A percentile compares a stretch with the other conserved stretches of the same genome.
phyloP scores from a whole-genome alignment of 192 early-diverging fungal genomes.

The Gamsiella multidivaricata region DNA sequence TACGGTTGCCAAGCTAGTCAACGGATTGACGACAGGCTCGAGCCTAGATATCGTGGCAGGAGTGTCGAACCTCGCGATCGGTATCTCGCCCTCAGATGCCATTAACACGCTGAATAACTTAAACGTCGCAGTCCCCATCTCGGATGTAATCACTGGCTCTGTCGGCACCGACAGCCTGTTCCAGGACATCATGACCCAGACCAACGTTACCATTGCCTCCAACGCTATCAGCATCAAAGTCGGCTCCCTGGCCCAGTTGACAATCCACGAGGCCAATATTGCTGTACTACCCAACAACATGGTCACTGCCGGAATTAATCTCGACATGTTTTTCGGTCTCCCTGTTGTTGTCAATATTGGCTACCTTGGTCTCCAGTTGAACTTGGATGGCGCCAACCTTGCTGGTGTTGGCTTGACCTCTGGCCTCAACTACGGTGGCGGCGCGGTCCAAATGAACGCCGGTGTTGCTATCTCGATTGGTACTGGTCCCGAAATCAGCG shows the following conservation, averaged over 20 bases:
- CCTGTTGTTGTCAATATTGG: conserved; percentile 51
- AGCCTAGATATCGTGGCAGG: conserved; percentile 30
- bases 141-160: conserved; percentile 25
- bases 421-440: conserved; percentile 40
- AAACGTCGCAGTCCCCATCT: conserved; percentile 25
- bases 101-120: conserved; percentile 36
- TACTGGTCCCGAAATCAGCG: conserved; percentile 28
- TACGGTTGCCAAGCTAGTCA: conserved; percentile 35
- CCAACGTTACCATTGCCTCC: conserved; percentile 28
- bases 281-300: conserved; percentile 47
- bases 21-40: conserved; percentile 32
- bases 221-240: conserved; percentile 34
- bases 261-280: conserved; percentile 45
- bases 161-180: conserved; percentile 16
- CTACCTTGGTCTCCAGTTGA: conserved; percentile 46
- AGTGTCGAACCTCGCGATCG: conserved; percentile 36
- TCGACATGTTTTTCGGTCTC: conserved; percentile 49
- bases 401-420: conserved; percentile 36
- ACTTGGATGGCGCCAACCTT: conserved; percentile 30
- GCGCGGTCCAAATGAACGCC: conserved; percentile 35
- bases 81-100: conserved; percentile 42
- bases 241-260: conserved; percentile 31
- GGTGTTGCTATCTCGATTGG: conserved; percentile 37
- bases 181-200: conserved; percentile 13
- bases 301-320: conserved; percentile 31